A percentile compares a stretch with the other conserved stretches of the same genome.
These are phyloP conservation scores for Colletotrichum sp. DNA, from an alignment of 2,329 filamentous ascomycete species.

Conservation along the genomic window DNA sequence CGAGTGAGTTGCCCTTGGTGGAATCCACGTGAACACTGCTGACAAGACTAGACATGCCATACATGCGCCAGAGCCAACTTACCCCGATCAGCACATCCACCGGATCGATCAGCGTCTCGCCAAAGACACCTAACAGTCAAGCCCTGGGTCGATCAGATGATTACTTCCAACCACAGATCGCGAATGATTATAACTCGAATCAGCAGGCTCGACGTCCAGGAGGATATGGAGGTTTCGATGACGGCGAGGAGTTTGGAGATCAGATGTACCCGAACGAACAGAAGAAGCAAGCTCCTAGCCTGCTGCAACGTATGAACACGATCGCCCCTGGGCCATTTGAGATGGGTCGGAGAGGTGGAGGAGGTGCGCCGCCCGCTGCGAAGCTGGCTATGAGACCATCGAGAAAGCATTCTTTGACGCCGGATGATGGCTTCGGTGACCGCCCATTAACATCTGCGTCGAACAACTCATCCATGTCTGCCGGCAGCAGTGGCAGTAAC, in stretches of 20 bases:
- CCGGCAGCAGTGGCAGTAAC: conserved; percentile 17
- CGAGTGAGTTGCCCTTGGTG: conserved; percentile 45
- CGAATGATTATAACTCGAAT: conserved; percentile 42
- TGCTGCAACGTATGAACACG: conserved; percentile 67
- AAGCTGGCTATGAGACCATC: conserved; percentile 36
- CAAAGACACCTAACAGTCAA: conserved; percentile 56
- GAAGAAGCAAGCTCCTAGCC: conserved; percentile 37
- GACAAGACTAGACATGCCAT: conserved; percentile 55
- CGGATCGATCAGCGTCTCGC: conserved; percentile 67
- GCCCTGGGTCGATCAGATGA: conserved; percentile 48
- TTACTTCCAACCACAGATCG: conserved; percentile 50
- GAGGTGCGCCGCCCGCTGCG: conserved; percentile 22
- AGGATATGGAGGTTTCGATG: conserved; percentile 54
- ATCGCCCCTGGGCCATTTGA: conserved; percentile 73
- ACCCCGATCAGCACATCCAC: conserved; percentile 67
- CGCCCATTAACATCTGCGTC: conserved; percentile 34
- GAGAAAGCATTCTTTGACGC: conserved; percentile 26
- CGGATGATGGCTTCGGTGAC: conserved; percentile 23
- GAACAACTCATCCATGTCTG: conserved; percentile 26
- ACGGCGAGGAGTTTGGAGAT: conserved; percentile 41
- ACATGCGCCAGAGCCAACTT: conserved; percentile 59
- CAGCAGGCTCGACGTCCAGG: conserved; percentile 44
- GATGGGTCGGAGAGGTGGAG: conserved; percentile 39
- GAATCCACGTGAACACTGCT: conserved; percentile 24
- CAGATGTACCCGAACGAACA: conserved; percentile 51